Percentiles rank a stretch among this genome's conserved stretches.
Conservation (phyloP, 2,329 filamentous ascomycete genomes). For the Aspergillus puulaauensis region DNA sequence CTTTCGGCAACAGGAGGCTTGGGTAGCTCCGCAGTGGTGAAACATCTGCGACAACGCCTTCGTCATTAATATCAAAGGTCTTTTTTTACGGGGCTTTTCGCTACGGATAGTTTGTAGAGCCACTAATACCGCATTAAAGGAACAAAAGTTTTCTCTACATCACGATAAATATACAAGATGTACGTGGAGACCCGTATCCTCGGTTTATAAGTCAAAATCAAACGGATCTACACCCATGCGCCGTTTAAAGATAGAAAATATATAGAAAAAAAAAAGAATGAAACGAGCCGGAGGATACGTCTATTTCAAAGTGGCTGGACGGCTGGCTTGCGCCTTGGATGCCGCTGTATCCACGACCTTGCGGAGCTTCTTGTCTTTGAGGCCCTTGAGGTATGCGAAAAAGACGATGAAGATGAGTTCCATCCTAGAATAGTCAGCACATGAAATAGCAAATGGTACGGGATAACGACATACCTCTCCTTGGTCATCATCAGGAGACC, state of each 20-base stretch:
- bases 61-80: neutral
- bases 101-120: too few relatives aligned
- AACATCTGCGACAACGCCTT: neutral
- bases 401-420: constrained; percentile 85
- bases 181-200: constrained; percentile 1
- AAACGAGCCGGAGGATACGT: constrained; percentile 8
- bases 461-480: constrained; percentile 64
- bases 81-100: too few relatives aligned
- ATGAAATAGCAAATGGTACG: neutral
- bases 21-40: neutral
- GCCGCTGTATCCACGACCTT: constrained; percentile 66
- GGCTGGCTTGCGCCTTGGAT: constrained; percentile 57
- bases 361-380: constrained; percentile 68
- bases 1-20: neutral
- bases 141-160: constrained; percentile 17
- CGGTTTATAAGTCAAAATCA: constrained; percentile 8
- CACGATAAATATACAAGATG: constrained; percentile 14
- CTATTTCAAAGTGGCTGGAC: constrained; percentile 51
- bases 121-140: neutral
- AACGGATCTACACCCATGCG: constrained; percentile 19
- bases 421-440: constrained; percentile 56
- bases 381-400: constrained; percentile 73
- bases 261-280: constrained; percentile 5
- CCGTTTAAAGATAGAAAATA: constrained; percentile 11
- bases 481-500: constrained; percentile 99